Base-by-base conservation (phyloP, 1,284 basidiomycete species). In the Lentinula novae-zelandiae region DNA sequence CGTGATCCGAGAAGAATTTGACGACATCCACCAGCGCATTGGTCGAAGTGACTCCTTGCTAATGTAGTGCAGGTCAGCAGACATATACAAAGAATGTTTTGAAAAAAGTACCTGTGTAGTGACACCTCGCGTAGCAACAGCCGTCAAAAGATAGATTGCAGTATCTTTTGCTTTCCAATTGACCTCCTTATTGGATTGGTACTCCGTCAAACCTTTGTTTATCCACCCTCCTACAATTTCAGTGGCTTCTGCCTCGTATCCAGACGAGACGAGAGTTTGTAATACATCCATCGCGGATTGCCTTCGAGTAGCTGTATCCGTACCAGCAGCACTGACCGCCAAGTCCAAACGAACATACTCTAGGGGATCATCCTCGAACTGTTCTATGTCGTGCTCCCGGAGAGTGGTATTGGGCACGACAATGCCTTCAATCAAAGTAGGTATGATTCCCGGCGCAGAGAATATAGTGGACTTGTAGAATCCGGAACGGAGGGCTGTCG, bases 161-260 rank as follows among this genome's bases (percentile, higher is more conserved):
- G 92, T 92, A 74, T 98, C 95, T 75, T 99, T 99, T 56, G 88
- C 83, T 72, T 91, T 92, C 96, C 96, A 99, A 68, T 92, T 91
- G 33, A 81, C 81, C 6, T 75, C 70, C 10, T 85, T 87, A 69
- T 91, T 83, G 20, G 72, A 68, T 15, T 70, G 75, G 63, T 86
- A 93, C 72, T 81, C 82, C 64, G 71, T 71, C 9, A 98, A 76
- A 38, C 93, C 94, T 27, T 81, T 80, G 38, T 76, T 78, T 63
- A 99, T 93, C 86, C 95, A 97, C 15, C 82, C 75, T 52, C 91
- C 87, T 46, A 95, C 90, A 64, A 97, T 90, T 64, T 85, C 82
- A 0, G 96, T 99, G 17, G 95, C 86, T 66, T 94, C 88, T 2
- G 81, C 72, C 68, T 96, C 93, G 65, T 90, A 90, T 31, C 78